These are phyloP conservation scores for Daldinia bambusicola DNA, from an alignment of 495 filamentous ascomycete species.

Conservation along the genomic window DNA sequence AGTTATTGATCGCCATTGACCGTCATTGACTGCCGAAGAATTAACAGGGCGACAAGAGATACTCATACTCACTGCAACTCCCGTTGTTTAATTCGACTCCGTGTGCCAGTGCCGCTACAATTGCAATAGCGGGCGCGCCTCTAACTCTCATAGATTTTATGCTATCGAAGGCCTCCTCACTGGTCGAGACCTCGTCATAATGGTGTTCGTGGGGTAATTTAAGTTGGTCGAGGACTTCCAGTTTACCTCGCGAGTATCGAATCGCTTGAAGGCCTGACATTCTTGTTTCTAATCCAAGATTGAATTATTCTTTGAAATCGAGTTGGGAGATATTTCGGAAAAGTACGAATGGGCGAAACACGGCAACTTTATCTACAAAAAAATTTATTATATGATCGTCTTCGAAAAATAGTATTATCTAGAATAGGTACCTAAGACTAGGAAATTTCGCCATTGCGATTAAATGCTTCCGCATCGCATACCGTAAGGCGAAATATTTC, in stretches of 20 bases:
- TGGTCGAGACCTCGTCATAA: conserved; percentile 77
- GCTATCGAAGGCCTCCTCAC: conserved; percentile 87
- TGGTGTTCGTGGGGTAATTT: conserved; percentile 85
- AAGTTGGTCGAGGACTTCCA: conserved; percentile 91
- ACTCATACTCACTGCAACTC: conserved; percentile 57
- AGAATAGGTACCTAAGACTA: too few species aligned
- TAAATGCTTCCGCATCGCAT: neutral
- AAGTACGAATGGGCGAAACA: neutral
- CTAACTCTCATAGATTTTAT: conserved; percentile 95
- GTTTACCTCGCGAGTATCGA: conserved; percentile 77
- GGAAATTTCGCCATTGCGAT: conserved; percentile 21
- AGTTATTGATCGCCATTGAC: neutral
- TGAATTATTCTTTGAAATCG: neutral
- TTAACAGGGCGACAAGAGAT: neutral
- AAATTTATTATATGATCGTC: too few species aligned
- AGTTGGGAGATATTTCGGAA: neutral
- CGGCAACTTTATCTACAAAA: too few species aligned
- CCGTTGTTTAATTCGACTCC: conserved; percentile 76
- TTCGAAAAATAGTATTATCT: too few species aligned
- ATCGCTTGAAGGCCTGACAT: conserved; percentile 81
- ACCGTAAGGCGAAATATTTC: conserved; percentile 26
- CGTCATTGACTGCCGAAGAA: neutral
- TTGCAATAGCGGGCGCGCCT: conserved; percentile 95
- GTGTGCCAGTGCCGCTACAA: conserved; percentile 89
- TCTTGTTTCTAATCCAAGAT: neutral